Evolutionary conservation across 202 grass and related monocot species (phyloP), one percentile per base, ranked within the genome.

Genomic region (Musa balbisiana): DNA sequence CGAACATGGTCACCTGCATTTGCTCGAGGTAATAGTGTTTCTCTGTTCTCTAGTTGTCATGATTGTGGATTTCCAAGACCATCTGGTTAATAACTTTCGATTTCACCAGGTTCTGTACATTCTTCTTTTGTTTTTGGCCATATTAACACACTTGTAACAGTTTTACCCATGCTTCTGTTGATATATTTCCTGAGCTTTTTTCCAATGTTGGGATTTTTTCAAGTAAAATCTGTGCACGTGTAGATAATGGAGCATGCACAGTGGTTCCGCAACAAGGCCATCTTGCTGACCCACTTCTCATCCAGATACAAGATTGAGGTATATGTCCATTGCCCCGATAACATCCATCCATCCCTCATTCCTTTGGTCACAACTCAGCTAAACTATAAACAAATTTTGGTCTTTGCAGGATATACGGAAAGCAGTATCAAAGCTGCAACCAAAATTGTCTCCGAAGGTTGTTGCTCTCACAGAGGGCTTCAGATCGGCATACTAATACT

Each of bases 381-480:
- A 55, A 80, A 76, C 74, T 75, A 75, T 16, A 70, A 63, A 8
- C 22, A 64, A 19, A 26, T 75, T 49, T 49, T 20, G 26, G 5
- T 19, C 13, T 84, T 80, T 87, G 75, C 86, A 99, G 95, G 95
- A 94, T 87, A 94, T 99, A 50, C 80, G 85, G 26, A 82, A 82
- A 75, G 95, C 89, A 73, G 84, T 92, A 84, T 83, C 83, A 24
- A 90, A 78, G 80, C 71, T 99, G 66, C 91, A 99, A 74, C 78
- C 85, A 21, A 99, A 88, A 63, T 79, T 92, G 73, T 81, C 86
- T 80, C 84, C 89, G 0, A 99, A 92, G 69, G 73, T 92, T 63
- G 82, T 88, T 85, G 89, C 91, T 76, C 89, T 95, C 27, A 95
- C 95, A 80, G 95, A 99, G 83, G 95, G 95, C 65, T 99, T 99